phyloP scores from a whole-genome alignment of 2,329 filamentous ascomycete species.

The Thermothelomyces thermophilus region DNA sequence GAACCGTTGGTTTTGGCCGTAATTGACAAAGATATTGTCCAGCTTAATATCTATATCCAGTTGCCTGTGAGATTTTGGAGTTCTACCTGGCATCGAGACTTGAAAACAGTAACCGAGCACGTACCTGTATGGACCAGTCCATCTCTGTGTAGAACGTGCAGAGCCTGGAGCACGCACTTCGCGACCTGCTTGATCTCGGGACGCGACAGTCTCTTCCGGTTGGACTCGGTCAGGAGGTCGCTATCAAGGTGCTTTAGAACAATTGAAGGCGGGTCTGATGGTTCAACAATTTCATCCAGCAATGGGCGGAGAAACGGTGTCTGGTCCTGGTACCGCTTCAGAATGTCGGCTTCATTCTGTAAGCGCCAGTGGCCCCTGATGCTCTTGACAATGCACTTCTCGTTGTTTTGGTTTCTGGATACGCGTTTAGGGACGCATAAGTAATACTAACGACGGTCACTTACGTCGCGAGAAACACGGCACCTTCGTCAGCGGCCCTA shows the following conservation, averaged over 20 bases:
- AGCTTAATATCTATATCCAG: constrained; percentile 22
- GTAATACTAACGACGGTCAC: neutral
- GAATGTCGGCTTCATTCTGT: constrained; percentile 27
- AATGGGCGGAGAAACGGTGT: constrained; percentile 23
- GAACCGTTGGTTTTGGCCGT: constrained; percentile 21
- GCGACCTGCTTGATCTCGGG: constrained; percentile 27
- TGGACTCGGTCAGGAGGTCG: constrained; percentile 24
- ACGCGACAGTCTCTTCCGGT: constrained; percentile 22
- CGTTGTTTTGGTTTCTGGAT: constrained; percentile 17
- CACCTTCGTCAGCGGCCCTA: constrained; percentile 22
- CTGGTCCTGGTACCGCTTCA: constrained; percentile 21
- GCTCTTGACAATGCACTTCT: constrained; percentile 25
- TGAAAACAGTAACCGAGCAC: neutral
- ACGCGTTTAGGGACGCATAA: neutral
- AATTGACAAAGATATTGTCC: constrained; percentile 26
- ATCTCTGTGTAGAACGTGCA: constrained; percentile 23
- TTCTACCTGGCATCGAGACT: neutral
- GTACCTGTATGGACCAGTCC: constrained; percentile 24
- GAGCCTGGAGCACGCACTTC: constrained; percentile 21
- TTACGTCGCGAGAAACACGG: constrained; percentile 25
- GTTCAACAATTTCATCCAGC: constrained; percentile 23
- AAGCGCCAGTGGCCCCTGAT: constrained; percentile 24
- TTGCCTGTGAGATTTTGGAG: neutral
- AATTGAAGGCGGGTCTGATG: constrained; percentile 23
- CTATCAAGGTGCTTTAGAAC: constrained; percentile 23